These are phyloP conservation scores for Arachis monticola DNA, from an alignment of 331 rosid species.

Conservation along the genomic window DNA sequence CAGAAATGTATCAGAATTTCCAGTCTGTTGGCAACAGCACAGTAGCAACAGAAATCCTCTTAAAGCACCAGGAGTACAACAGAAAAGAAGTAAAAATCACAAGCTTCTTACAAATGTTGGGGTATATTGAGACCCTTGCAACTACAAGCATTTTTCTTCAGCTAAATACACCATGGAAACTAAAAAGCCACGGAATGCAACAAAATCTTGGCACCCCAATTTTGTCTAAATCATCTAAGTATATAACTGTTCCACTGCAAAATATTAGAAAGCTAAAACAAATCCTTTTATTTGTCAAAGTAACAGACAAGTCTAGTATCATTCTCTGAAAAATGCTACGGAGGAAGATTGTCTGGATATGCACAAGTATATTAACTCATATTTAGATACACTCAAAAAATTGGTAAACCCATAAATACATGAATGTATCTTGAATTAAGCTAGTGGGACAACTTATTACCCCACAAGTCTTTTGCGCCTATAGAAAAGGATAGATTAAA, in stretches of 20 bases:
- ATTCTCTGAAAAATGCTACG: slow-evolving; percentile 7
- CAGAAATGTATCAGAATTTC: slow-evolving; percentile 5
- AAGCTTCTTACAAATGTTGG: neutral
- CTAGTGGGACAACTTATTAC: neutral
- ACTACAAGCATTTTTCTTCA: neutral
- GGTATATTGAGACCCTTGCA: neutral
- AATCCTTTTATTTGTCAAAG: neutral
- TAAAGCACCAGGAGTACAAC: slow-evolving; percentile 13
- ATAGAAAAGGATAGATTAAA: neutral
- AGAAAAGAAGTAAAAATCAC: neutral
- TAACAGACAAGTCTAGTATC: neutral
- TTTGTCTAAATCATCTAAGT: neutral
- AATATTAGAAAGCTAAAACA: neutral
- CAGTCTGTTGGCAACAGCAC: neutral
- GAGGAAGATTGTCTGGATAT: too few species aligned
- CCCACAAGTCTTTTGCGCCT: neutral
- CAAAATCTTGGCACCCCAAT: neutral
- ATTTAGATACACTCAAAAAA: too few species aligned
- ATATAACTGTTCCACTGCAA: neutral
- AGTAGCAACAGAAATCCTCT: neutral
- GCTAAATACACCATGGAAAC: neutral
- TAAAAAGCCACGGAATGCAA: slow-evolving; percentile 4
- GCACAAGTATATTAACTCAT: too few species aligned
- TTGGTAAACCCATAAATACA: too few species aligned
- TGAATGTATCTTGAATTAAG: too few species aligned